Evolutionary conservation across 164 flowering plant species (phyloP), one percentile per base, ranked within the genome.

Genomic region (Vitis vinifera): DNA sequence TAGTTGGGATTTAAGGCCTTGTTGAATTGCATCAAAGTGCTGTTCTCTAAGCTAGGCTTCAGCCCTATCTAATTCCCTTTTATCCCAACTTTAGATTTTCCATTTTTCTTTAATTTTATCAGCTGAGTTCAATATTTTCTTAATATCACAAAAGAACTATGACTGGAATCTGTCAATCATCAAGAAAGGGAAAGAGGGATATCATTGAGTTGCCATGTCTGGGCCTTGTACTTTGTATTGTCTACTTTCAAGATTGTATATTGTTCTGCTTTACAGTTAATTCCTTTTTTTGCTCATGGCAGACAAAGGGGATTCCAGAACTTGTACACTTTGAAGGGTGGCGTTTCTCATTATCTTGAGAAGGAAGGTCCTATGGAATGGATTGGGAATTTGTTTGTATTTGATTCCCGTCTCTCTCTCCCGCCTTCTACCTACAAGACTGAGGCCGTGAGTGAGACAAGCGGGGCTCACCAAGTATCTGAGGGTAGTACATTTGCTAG

Each of bases 371-470:
- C 96, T 3, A 78, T 51, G 27, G 85, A 86, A 71, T 95, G 99
- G 99, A 77, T 82, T 60, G 98, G 98, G 14, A 92, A 92, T 75
- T 80, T 92, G 71, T 94, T 92, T 71, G 94, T 92, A 30, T 94
- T 94, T 71, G 97, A 94, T 71, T 82, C 91, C 12, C 97, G 99
- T 47, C 93, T 92, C 31, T 89, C 99, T 59, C 88, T 94, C 64
- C 97, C 94, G 59, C 97, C 99, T 51, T 77, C 97, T 15, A 64
- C 84, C 61, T 89, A 81, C 85, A 87, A 87, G 65, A 85, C 89
- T 15, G 82, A 77, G 55, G 75, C 80, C 15, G 63, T 47, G 14
- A 47, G 48, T 31, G 68, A 72, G 62, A 71, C 68, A 75, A 52
- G 62, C 12, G 48, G n/a, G 50, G 69, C 10, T 55, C 76, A 69